phyloP scores from a whole-genome alignment of 2,329 filamentous ascomycete genomes.

The Paraphoma chrysanthemicola region DNA sequence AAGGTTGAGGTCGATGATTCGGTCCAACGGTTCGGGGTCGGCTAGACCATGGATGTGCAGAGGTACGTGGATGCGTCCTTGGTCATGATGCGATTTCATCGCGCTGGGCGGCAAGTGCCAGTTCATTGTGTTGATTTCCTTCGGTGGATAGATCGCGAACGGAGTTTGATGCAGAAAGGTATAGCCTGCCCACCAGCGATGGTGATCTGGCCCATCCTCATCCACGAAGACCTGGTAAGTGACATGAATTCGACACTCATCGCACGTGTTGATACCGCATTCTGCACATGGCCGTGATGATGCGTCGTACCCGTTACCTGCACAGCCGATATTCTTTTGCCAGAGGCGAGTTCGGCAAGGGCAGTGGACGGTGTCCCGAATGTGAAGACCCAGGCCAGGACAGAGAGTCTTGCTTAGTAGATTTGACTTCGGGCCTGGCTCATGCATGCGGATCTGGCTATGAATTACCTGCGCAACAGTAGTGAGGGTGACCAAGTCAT shows the following conservation, averaged over 20 bases:
- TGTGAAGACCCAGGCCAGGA: slow-evolving; percentile 4
- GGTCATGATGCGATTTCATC: slow-evolving; percentile 23
- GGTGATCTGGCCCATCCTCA: slow-evolving; percentile 22
- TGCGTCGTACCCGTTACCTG: slow-evolving; percentile 1
- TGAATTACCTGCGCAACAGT: slow-evolving; percentile 8
- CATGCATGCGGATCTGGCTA: slow-evolving; percentile 8
- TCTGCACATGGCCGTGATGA: slow-evolving; percentile 23
- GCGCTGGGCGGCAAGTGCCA: slow-evolving; percentile 10
- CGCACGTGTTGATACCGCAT: slow-evolving; percentile 32
- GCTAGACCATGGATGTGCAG: slow-evolving; percentile 13
- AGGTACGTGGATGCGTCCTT: slow-evolving; percentile 29
- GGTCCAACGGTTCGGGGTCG: slow-evolving; percentile 22
- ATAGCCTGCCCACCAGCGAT: slow-evolving; percentile 30
- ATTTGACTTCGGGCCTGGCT: slow-evolving; percentile 10
- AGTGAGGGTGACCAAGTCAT: slow-evolving; percentile 7
- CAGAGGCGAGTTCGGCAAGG: slow-evolving; percentile 7
- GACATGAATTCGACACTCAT: slow-evolving; percentile 38
- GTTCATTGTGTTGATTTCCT: slow-evolving; percentile 5
- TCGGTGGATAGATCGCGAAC: slow-evolving; percentile 24
- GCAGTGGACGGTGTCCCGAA: slow-evolving; percentile 3
- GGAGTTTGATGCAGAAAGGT: slow-evolving; percentile 16
- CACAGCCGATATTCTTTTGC: background rate
- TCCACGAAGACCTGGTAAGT: slow-evolving; percentile 30
- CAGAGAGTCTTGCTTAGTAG: slow-evolving; percentile 16
- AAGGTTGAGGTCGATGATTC: slow-evolving; percentile 28